These are phyloP conservation scores for Pezizomycotina sp. DNA, from an alignment of 2,329 filamentous ascomycete genomes.

Conservation along the genomic window DNA sequence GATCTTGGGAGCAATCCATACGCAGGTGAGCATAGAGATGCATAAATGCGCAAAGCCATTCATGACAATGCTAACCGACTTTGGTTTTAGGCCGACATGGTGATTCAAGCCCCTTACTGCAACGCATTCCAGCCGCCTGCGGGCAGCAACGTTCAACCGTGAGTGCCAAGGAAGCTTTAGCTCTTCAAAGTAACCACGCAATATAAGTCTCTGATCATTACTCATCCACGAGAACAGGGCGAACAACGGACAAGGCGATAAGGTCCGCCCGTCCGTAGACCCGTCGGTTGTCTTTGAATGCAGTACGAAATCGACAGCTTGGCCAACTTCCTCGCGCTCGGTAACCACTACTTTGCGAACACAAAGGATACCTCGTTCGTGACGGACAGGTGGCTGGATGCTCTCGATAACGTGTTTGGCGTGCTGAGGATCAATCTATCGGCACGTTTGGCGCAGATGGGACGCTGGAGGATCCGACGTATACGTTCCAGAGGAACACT, in stretches of 20 bases:
- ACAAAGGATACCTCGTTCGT: constrained; percentile 66
- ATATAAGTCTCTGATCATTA: background rate
- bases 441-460: constrained; percentile 61
- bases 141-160: constrained; percentile 53
- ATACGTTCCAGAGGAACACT: constrained; percentile 73
- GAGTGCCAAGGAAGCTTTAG: constrained; percentile 7
- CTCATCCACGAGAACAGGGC: constrained; percentile 29
- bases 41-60: constrained; percentile 3
- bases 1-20: constrained; percentile 87
- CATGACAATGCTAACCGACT: background rate
- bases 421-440: constrained; percentile 58
- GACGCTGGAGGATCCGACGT: constrained; percentile 46
- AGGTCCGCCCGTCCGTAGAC: constrained; percentile 75
- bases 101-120: constrained; percentile 90
- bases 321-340: constrained; percentile 72
- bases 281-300: constrained; percentile 81
- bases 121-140: constrained; percentile 95
- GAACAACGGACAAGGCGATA: constrained; percentile 65
- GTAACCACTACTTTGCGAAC: constrained; percentile 70
- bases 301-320: constrained; percentile 94
- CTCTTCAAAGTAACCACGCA: background rate
- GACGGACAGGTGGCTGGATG: constrained; percentile 59
- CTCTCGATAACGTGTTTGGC: constrained; percentile 54
- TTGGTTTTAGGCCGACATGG: constrained; percentile 53
- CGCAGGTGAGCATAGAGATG: constrained; percentile 50